These are phyloP conservation scores for Cubamyces lactineus DNA, from an alignment of 768 basidiomycete genomes.

Conservation along the genomic window DNA sequence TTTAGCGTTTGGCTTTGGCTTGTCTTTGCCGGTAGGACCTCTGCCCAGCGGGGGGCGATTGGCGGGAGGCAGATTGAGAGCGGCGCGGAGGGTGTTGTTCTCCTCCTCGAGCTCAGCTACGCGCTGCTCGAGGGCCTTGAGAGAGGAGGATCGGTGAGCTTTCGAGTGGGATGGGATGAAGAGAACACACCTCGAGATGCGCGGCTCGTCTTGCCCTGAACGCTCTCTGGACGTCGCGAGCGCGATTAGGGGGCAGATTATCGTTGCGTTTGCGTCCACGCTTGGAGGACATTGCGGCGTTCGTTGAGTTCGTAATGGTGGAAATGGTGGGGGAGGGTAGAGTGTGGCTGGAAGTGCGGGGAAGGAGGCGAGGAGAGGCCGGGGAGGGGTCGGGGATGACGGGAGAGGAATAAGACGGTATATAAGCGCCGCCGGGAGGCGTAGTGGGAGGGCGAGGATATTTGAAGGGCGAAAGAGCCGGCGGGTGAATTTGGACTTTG, in stretches of 20 bases:
- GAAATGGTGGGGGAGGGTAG: slow-evolving; percentile 26
- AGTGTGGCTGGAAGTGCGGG: slow-evolving; percentile 2
- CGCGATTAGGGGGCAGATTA: slow-evolving; percentile 78
- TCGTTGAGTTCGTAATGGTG: not conserved
- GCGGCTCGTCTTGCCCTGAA: slow-evolving; percentile 89
- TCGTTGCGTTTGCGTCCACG: slow-evolving; percentile 85
- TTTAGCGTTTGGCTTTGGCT: slow-evolving; percentile 47
- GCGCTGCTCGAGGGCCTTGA: slow-evolving; percentile 82
- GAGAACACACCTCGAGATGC: slow-evolving; percentile 68
- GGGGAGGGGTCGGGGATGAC: slow-evolving; percentile 36
- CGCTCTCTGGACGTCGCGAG: slow-evolving; percentile 86
- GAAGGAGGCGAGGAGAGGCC: slow-evolving; percentile 15
- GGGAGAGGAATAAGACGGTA: slow-evolving; percentile 37
- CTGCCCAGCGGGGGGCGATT: slow-evolving; percentile 74
- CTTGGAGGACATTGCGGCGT: slow-evolving; percentile 72
- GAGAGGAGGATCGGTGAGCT: slow-evolving; percentile 26
- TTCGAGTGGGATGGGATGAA: slow-evolving; percentile 21
- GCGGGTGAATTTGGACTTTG: slow-evolving; percentile 16
- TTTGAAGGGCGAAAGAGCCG: slow-evolving; percentile 23
- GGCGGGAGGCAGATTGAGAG: slow-evolving; percentile 74
- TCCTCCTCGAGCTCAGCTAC: slow-evolving; percentile 85
- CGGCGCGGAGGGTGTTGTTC: slow-evolving; percentile 71
- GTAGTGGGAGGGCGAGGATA: slow-evolving; percentile 29
- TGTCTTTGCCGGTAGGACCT: slow-evolving; percentile 88
- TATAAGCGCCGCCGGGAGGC: slow-evolving; percentile 31